Percentiles rank a stretch among this genome's conserved stretches.
These are phyloP conservation scores for Phytophthora crassamura DNA, from an alignment of 352 stramenopile genomes.

Conservation along the genomic window DNA sequence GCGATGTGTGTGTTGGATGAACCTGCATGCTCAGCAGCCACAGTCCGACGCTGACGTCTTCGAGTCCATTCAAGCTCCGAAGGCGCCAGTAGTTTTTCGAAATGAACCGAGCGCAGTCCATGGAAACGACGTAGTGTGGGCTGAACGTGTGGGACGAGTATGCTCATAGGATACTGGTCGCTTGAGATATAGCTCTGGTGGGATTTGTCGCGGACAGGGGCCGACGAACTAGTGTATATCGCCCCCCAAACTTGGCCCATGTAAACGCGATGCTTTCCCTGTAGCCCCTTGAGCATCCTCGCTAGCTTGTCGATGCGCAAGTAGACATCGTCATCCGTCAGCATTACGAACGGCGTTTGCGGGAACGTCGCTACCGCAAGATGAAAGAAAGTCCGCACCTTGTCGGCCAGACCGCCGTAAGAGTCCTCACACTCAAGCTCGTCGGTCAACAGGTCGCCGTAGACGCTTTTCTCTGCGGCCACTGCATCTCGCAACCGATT, in stretches of 20 bases:
- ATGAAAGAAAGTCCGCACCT: slow-evolving; percentile 55
- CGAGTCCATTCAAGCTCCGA: slow-evolving; percentile 42
- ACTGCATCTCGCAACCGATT: slow-evolving; percentile 2
- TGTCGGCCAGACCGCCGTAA: slow-evolving; percentile 51
- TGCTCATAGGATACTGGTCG: slow-evolving; percentile 40
- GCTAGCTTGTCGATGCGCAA: slow-evolving; percentile 36
- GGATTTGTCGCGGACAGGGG: slow-evolving; percentile 26
- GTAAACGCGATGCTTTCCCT: slow-evolving; percentile 3
- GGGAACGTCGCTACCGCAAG: slow-evolving; percentile 20
- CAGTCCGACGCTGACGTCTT: slow-evolving; percentile 67
- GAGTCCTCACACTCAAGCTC: slow-evolving; percentile 54
- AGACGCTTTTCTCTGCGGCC: slow-evolving; percentile 32
- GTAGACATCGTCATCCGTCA: slow-evolving; percentile 69
- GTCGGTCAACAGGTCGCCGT: slow-evolving; percentile 48
- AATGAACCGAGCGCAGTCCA: slow-evolving; percentile 52
- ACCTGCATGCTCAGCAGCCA: slow-evolving; percentile 67
- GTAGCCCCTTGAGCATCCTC: neutral
- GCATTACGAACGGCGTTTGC: slow-evolving; percentile 47
- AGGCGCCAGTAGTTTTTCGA: slow-evolving; percentile 38
- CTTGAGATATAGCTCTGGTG: slow-evolving; percentile 46
- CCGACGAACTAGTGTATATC: neutral
- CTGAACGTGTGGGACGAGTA: slow-evolving; percentile 42
- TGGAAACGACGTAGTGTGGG: slow-evolving; percentile 54
- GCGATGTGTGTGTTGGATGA: slow-evolving; percentile 30
- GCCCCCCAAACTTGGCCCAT: slow-evolving; percentile 5